phyloP scores from a whole-genome alignment of 2,329 filamentous ascomycete species.

The Fusarium sacchari region DNA sequence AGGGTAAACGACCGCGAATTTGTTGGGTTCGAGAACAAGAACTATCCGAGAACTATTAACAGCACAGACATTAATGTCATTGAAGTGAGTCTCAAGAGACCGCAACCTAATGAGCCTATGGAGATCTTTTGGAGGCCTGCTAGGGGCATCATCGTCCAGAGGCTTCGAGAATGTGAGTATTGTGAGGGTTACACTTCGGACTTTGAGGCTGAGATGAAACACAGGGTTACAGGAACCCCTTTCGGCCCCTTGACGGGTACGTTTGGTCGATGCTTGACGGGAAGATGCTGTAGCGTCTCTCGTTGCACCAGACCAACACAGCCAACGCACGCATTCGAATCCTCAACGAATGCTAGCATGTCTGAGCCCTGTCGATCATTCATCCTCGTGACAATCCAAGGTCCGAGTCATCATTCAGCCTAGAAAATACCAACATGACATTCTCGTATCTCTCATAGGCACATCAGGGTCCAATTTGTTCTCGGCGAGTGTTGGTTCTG shows the following conservation, averaged over 20 bases:
- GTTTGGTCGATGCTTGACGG: background rate
- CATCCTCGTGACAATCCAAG: background rate
- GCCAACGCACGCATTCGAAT: background rate
- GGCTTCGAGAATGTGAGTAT: background rate
- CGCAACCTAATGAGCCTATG: background rate
- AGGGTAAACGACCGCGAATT: background rate
- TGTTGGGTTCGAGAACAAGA: background rate
- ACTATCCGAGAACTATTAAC: no score
- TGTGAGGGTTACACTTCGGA: background rate
- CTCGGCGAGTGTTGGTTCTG: background rate
- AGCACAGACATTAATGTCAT: no score
- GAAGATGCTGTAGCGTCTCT: background rate
- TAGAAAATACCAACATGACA: background rate
- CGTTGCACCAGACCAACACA: background rate
- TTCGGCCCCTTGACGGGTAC: background rate
- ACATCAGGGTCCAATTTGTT: background rate
- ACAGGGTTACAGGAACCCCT: background rate
- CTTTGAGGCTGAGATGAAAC: background rate
- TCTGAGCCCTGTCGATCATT: background rate
- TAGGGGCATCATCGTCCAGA: background rate
- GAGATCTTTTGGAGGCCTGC: background rate
- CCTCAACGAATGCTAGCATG: background rate
- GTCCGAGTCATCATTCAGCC: background rate
- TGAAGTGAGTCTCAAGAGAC: background rate
- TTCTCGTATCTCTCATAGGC: background rate